phyloP scores from a whole-genome alignment of 2,329 filamentous ascomycete species.

The Fusarium sp. region DNA sequence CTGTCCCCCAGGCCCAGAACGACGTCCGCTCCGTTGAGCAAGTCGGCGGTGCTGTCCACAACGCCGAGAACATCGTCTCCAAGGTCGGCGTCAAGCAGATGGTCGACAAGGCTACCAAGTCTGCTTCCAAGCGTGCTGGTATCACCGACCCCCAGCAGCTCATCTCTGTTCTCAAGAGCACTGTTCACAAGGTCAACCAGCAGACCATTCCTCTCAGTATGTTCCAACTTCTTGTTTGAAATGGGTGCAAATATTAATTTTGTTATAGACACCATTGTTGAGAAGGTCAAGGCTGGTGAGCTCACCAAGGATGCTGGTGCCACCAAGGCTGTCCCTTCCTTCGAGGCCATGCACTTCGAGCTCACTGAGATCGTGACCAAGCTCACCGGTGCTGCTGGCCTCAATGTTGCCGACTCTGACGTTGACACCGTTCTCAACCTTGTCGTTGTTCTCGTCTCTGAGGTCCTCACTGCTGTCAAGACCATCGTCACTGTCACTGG shows the following conservation, averaged over 20 bases:
- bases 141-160: constrained; percentile 12
- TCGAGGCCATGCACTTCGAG: constrained; percentile 38
- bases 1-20: constrained; percentile 20
- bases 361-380: constrained; percentile 46
- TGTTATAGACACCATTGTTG: constrained; percentile 26
- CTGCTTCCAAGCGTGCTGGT: constrained; percentile 10
- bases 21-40: constrained; percentile 10
- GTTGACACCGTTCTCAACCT: constrained; percentile 44
- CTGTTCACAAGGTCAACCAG: constrained; percentile 12
- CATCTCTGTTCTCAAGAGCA: constrained; percentile 17
- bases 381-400: constrained; percentile 40
- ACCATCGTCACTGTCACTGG: constrained; percentile 43
- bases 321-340: constrained; percentile 24
- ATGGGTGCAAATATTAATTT: neutral
- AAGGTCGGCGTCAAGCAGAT: constrained; percentile 13
- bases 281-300: constrained; percentile 41
- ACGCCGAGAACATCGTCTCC: constrained; percentile 3
- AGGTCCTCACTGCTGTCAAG: constrained; percentile 45
- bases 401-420: constrained; percentile 42
- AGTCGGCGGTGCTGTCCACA: constrained; percentile 7
- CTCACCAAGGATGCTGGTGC: constrained; percentile 43
- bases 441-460: constrained; percentile 37
- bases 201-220: constrained; percentile 25
- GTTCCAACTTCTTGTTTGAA: neutral
- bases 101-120: neutral